Base-by-base conservation (phyloP, 1,284 basidiomycete genomes). In the Somion occarium region DNA sequence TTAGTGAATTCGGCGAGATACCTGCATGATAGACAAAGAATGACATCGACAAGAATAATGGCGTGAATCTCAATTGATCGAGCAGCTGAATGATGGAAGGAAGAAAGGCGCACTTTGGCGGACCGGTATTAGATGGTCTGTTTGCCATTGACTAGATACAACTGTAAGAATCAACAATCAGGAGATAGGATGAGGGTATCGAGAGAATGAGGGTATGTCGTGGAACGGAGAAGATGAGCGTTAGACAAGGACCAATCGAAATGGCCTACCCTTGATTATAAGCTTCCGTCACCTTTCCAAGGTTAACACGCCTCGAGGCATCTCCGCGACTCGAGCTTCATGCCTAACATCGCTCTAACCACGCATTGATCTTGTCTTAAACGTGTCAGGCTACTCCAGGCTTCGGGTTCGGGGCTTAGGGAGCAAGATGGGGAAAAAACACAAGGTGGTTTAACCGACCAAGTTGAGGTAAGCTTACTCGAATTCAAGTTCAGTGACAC, bases 1-100 rank as follows among this genome's bases (percentile, higher is more conserved):
- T 70, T 71, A 59, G 64, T 68, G 59, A 72, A 88, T 61, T 89
- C 85, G 58, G 82, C 82, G 51, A 87, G 61, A 60, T 85, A 84
- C 66, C 83, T 85, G 42, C 23, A 19, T 23, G n/a, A 43, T n/a
- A 43, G 4, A 7, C 20, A 41, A 15, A 41, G 39, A 34, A 34
- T 15, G 30, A 7, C 7, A 34, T 15, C 30, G 30, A 15, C 30
- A 15, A 15, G 30, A 34, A 34, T 7, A 15, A 34, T 7, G 30
- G 7, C 7, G 15, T 34, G 15, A 7, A 15, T 34, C 7, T 34
- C 30, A 34, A 34, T 7, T 34, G 30, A 34, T 34, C 30, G 30
- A 34, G 30, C 7, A 34, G 15, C n/a, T n/a, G 30, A 34, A 7
- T 34, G 7, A 34, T 34, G 30, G 30, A 7, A 34, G 7, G 7